Percentiles rank a stretch among this genome's conserved stretches.
Evolutionary conservation across 2,329 filamentous ascomycete genomes (phyloP).

Genomic region (Penicillium thymicola): DNA sequence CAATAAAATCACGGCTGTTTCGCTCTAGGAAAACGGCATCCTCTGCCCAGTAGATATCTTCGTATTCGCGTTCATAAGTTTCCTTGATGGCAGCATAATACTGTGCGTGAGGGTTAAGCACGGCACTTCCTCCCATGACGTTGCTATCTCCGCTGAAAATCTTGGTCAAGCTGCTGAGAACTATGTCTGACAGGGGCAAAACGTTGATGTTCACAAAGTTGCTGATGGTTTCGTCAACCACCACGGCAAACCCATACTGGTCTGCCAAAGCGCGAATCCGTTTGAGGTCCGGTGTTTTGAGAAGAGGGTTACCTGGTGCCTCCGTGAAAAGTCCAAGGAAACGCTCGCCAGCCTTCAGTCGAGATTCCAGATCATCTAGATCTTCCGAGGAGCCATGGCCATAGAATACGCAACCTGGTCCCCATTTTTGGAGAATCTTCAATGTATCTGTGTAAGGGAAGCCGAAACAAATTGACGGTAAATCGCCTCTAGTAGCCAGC

Average conservation of each 20-base stretch:
- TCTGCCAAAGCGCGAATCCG: slow-evolving; percentile 80
- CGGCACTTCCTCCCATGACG: slow-evolving; percentile 84
- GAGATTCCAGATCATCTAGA: slow-evolving; percentile 75
- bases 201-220: slow-evolving; percentile 97
- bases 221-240: slow-evolving; percentile 94
- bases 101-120: slow-evolving; percentile 63
- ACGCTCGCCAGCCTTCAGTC: slow-evolving; percentile 67
- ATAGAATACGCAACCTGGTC: slow-evolving; percentile 83
- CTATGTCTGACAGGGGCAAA: slow-evolving; percentile 80
- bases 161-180: slow-evolving; percentile 93
- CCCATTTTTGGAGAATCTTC: slow-evolving; percentile 93
- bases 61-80: slow-evolving; percentile 64
- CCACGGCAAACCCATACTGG: slow-evolving; percentile 80
- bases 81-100: slow-evolving; percentile 69
- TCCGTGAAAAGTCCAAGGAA: slow-evolving; percentile 88
- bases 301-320: slow-evolving; percentile 87
- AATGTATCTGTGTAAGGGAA: slow-evolving; percentile 97
- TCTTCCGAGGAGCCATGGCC: slow-evolving; percentile 74
- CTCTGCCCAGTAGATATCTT: slow-evolving; percentile 92
- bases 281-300: slow-evolving; percentile 76
- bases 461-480: slow-evolving; percentile 86
- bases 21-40: slow-evolving; percentile 93
- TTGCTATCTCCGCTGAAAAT: slow-evolving; percentile 97
- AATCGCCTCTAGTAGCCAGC: slow-evolving; percentile 58
- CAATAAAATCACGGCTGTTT: slow-evolving; percentile 88